These are phyloP conservation scores for Hemisphaericaspora subhashii DNA, from an alignment of 1,139 yeast genomes.

Conservation along the genomic window DNA sequence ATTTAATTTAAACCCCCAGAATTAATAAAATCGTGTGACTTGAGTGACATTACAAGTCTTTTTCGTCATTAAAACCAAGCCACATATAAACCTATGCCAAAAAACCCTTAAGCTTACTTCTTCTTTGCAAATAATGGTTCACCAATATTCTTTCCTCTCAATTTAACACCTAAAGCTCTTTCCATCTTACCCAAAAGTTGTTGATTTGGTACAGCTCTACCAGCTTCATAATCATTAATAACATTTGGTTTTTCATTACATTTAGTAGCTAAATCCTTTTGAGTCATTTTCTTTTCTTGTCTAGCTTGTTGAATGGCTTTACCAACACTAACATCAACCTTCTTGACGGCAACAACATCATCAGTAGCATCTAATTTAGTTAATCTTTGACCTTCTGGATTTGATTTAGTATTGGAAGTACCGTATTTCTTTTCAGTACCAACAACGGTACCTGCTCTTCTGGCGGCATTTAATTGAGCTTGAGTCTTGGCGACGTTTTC, in stretches of 20 bases:
- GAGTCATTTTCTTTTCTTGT: constrained; percentile 85
- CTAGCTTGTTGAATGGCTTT: constrained; percentile 85
- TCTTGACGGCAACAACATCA: constrained; percentile 91
- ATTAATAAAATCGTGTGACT: constrained; percentile 2
- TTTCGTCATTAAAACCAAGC: too few relatives aligned
- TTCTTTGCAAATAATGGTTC: constrained; percentile 81
- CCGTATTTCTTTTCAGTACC: constrained; percentile 93
- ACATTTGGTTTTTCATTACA: constrained; percentile 95
- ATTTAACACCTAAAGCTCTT: constrained; percentile 89
- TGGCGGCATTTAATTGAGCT: constrained; percentile 85
- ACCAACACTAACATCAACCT: constrained; percentile 81
- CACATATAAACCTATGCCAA: too few relatives aligned
- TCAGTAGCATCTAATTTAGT: constrained; percentile 92
- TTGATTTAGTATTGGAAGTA: constrained; percentile 60
- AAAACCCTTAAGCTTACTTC: constrained; percentile 47
- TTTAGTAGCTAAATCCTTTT: constrained; percentile 93
- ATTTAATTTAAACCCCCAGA: neutral
- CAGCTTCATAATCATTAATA: constrained; percentile 95
- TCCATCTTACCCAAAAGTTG: constrained; percentile 90
- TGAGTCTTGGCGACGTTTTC: constrained; percentile 77
- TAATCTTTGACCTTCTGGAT: constrained; percentile 92
- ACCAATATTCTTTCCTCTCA: constrained; percentile 95
- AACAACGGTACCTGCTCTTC: constrained; percentile 85
- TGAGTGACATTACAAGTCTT: constrained; percentile 4
- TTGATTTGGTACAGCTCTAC: constrained; percentile 95